These are phyloP conservation scores for Cunninghamia lanceolata DNA, from an alignment of 75 land plant genomes.

Conservation along the genomic window DNA sequence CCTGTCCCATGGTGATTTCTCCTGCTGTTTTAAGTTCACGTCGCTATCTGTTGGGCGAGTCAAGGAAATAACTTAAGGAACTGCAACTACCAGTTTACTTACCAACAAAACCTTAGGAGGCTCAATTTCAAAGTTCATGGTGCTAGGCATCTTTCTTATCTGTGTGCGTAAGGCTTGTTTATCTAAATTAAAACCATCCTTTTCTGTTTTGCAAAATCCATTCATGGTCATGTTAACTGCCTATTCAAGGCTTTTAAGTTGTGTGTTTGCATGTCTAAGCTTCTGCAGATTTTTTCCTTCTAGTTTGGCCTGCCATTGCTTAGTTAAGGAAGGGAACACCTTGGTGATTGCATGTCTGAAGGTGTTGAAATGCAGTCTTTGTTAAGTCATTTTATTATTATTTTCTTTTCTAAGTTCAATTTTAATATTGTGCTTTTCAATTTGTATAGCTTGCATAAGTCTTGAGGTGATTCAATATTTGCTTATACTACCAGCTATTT, in stretches of 20 bases:
- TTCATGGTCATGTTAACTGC: background rate
- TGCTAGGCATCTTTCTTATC: background rate
- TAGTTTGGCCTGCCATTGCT: background rate
- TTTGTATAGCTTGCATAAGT: slow-evolving; percentile 6
- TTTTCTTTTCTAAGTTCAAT: background rate
- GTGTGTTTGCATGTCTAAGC: background rate
- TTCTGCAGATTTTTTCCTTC: background rate
- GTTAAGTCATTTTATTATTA: background rate
- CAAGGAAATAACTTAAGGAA: background rate
- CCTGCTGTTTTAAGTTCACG: too few relatives aligned
- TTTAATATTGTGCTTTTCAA: slow-evolving; percentile 4
- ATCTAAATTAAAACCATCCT: background rate
- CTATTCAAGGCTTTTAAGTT: background rate
- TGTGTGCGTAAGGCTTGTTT: background rate
- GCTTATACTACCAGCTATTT: background rate
- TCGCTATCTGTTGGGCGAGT: background rate
- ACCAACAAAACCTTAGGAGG: background rate
- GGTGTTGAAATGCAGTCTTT: background rate
- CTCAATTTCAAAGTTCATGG: background rate
- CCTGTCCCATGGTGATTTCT: too few relatives aligned
- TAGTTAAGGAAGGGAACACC: background rate
- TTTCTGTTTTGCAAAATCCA: background rate
- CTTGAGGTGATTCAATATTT: background rate
- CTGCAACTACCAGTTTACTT: too few relatives aligned
- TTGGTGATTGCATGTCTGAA: background rate